Evolutionary conservation across 2,329 filamentous ascomycete genomes (phyloP).

Genomic region (Cordyceps cicadae): DNA sequence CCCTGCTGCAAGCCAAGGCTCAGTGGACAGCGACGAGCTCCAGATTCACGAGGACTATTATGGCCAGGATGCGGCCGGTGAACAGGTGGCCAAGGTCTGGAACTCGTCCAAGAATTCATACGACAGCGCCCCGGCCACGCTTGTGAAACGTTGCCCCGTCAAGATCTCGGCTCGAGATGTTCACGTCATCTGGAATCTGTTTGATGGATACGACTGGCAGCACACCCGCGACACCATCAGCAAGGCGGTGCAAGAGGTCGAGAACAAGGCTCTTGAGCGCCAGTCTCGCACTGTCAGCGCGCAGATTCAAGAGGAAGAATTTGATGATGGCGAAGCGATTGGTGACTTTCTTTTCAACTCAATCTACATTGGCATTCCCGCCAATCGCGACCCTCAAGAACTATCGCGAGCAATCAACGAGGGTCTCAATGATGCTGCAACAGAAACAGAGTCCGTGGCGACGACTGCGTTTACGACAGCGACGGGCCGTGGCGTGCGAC

Average conservation of each 20-base stretch:
- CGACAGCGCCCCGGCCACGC: constrained; percentile 52
- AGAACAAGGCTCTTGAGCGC: constrained; percentile 71
- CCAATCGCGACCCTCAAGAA: constrained; percentile 76
- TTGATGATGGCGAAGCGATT: constrained; percentile 78
- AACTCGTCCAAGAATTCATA: constrained; percentile 70
- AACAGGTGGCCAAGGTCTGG: constrained; percentile 69
- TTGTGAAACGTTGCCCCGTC: constrained; percentile 60
- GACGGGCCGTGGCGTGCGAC: constrained; percentile 39
- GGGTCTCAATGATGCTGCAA: constrained; percentile 74
- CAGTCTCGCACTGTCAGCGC: constrained; percentile 50
- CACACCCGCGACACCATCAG: constrained; percentile 77
- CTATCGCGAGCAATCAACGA: constrained; percentile 79
- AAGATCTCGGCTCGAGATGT: constrained; percentile 74
- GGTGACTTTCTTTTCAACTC: constrained; percentile 97
- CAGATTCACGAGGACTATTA: constrained; percentile 75
- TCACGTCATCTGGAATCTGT: constrained; percentile 94
- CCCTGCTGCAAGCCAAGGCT: constrained; percentile 21
- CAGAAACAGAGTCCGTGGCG: constrained; percentile 83
- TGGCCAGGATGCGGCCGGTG: constrained; percentile 48
- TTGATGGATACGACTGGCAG: constrained; percentile 96
- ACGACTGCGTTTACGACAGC: constrained; percentile 61
- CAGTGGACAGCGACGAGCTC: constrained; percentile 54
- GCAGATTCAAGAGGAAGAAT: constrained; percentile 56
- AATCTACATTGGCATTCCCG: constrained; percentile 89
- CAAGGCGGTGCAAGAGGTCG: constrained; percentile 81